Conservation (phyloP, 768 basidiomycete genomes). For the Lepiota brunneoincarnata region DNA sequence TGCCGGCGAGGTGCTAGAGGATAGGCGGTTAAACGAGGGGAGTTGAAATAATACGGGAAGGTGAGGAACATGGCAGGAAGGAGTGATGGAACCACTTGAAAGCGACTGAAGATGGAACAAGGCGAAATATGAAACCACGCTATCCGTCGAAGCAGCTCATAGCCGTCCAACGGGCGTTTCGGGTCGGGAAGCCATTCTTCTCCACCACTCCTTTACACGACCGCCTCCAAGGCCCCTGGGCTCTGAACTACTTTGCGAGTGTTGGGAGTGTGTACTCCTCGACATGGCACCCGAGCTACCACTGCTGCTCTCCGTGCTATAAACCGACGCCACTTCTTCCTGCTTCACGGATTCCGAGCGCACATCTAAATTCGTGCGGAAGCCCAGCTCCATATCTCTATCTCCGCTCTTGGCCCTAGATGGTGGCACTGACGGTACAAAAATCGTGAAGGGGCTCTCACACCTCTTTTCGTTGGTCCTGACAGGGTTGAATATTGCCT, state of each 20-base stretch:
- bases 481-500: conserved; percentile 76
- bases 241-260: background rate
- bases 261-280: conserved; percentile 2
- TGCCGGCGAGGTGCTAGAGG: too few relatives aligned
- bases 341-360: conserved; percentile 1
- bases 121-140: background rate
- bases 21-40: too few relatives aligned
- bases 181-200: conserved; percentile 17
- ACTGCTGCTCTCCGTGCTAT: conserved; percentile 21
- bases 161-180: conserved; percentile 9
- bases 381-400: background rate
- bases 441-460: conserved; percentile 42
- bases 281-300: conserved; percentile 15
- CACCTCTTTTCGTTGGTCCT: conserved; percentile 37
- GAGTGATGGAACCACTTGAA: too few relatives aligned
- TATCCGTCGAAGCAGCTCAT: background rate
- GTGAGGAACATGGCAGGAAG: too few relatives aligned
- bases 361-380: background rate
- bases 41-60: too few relatives aligned
- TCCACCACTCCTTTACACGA: conserved; percentile 21
- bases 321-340: background rate
- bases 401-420: background rate
- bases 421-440: conserved; percentile 21
- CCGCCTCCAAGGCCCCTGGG: conserved; percentile 4
- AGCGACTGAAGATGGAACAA: too few relatives aligned